Evolutionary conservation across 169 alveolate genomes (phyloP), one percentile per base, ranked within the genome.

Genomic region (Ichthyophthirius multifiliis): DNA sequence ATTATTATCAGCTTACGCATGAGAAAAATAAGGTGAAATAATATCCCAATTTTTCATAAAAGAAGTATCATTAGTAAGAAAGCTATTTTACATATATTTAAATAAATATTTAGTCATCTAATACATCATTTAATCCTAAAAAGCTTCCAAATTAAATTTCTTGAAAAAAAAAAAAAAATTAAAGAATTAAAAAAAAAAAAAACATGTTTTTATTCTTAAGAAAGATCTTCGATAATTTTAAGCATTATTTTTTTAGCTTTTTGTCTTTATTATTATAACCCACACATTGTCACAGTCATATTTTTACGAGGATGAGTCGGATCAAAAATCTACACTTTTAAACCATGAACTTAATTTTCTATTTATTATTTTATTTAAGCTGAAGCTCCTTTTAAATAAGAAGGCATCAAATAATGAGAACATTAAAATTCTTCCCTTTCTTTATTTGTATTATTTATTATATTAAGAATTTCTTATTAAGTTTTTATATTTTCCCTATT

Each of bases 31-130:
- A 1, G 86, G 86, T 16, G 86, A 43, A 23, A 81, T 55, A 4
- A 81, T 46, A 67, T 81, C 86, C 86, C 86, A 81, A 73, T 81
- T 81, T 43, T 81, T 81, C 86, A 81, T 81, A 41, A 81, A 81
- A 35, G 82, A 65, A 35, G 76, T 81, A 41, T 81, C 86, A 37
- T 81, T 39, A 71, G 86, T 81, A 39, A 81, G 62, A 47, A 81
- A 71, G 30, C 75, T 81, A 71, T 81, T 81, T 55, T 81, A 63
- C n/a, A 71, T 45, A 18, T 81, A 81, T 81, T 81, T 81, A 27
- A 73, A 81, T 30, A 81, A 71, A 81, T 81, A 81, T 81, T 76
- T 67, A 23, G 82, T 47, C 86, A 81, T 81, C 62, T 81, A 55
- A 67, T 71, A 71, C 27, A 73, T 55, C 86, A 81, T 81, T 55